phyloP scores from a whole-genome alignment of 2,329 filamentous ascomycete genomes.

The Colletotrichum viniferum region DNA sequence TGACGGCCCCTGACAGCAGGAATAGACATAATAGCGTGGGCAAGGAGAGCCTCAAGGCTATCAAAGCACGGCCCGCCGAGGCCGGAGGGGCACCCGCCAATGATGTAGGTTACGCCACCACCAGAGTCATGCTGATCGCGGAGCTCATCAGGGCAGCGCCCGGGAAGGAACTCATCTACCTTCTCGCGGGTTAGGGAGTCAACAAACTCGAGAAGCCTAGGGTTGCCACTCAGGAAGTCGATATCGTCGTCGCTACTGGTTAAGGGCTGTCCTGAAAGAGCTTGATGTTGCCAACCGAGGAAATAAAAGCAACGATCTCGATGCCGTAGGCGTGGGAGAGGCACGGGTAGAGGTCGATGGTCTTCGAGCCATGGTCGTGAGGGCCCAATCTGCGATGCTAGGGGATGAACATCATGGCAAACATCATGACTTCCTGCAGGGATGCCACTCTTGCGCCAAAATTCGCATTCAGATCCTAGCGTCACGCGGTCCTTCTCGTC shows the following conservation, averaged over 20 bases:
- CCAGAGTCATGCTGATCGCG: constrained; percentile 45
- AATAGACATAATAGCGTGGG: constrained; percentile 93
- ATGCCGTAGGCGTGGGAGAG: constrained; percentile 90
- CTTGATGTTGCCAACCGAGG: constrained; percentile 73
- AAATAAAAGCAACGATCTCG: constrained; percentile 90
- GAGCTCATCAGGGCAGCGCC: constrained; percentile 75
- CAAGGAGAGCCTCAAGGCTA: constrained; percentile 90
- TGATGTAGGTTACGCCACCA: constrained; percentile 94
- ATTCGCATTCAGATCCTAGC: constrained; percentile 92
- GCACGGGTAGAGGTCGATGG: constrained; percentile 89
- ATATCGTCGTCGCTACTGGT: constrained; percentile 60
- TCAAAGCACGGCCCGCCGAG: constrained; percentile 95
- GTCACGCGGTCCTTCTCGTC: constrained; percentile 91
- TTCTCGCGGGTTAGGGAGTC: constrained; percentile 72
- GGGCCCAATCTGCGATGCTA: constrained; percentile 46
- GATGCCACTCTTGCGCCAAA: constrained; percentile 68
- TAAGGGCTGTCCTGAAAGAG: constrained; percentile 67
- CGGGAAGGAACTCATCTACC: constrained; percentile 83
- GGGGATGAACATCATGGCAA: constrained; percentile 24
- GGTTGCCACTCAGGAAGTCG: constrained; percentile 73
- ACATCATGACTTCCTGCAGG: constrained; percentile 24
- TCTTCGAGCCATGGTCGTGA: constrained; percentile 86
- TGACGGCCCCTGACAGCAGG: constrained; percentile 94
- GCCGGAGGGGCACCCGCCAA: constrained; percentile 82
- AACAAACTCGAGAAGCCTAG: constrained; percentile 76